Conservation (phyloP, 768 basidiomycete genomes). For the Botryobasidium botryosum region DNA sequence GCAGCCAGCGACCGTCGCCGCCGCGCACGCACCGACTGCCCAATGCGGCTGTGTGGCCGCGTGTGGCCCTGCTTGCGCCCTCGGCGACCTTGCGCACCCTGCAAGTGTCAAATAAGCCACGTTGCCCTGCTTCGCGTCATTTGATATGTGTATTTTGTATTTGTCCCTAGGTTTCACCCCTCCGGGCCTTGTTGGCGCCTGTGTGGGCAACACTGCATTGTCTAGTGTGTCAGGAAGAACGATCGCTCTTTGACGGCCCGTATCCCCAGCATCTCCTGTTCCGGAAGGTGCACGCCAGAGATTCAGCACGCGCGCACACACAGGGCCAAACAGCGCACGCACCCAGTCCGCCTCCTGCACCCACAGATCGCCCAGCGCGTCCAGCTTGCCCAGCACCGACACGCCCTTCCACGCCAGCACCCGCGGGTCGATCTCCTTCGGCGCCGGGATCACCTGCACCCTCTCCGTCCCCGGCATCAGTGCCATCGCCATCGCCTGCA, state of each 20-base stretch:
- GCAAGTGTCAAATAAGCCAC: too few relatives aligned
- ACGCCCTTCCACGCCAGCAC: slow-evolving; percentile 93
- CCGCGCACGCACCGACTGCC: too few relatives aligned
- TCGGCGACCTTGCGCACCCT: too few relatives aligned
- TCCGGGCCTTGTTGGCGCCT: too few relatives aligned
- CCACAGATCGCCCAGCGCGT: slow-evolving; percentile 81
- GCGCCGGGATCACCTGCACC: slow-evolving; percentile 84
- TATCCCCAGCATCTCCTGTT: slow-evolving; percentile 23
- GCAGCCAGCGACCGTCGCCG: too few relatives aligned
- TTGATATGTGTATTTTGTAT: too few relatives aligned
- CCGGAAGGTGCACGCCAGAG: neutral
- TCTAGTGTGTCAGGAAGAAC: slow-evolving; percentile 15
- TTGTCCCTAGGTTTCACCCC: too few relatives aligned
- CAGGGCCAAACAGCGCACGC: slow-evolving; percentile 14
- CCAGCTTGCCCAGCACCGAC: slow-evolving; percentile 81
- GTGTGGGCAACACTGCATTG: too few relatives aligned
- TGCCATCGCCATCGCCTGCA: slow-evolving; percentile 56
- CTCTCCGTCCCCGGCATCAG: slow-evolving; percentile 72
- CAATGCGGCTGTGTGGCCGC: too few relatives aligned
- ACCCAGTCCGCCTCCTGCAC: slow-evolving; percentile 79
- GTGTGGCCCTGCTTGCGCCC: too few relatives aligned
- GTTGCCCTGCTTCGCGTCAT: too few relatives aligned
- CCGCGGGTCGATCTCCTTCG: slow-evolving; percentile 80
- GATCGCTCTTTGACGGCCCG: slow-evolving; percentile 22
- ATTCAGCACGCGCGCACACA: neutral